A percentile compares a stretch with the other conserved stretches of the same genome.
phyloP scores from a whole-genome alignment of 176 grass and related monocot species.

The Eleusine indica region DNA sequence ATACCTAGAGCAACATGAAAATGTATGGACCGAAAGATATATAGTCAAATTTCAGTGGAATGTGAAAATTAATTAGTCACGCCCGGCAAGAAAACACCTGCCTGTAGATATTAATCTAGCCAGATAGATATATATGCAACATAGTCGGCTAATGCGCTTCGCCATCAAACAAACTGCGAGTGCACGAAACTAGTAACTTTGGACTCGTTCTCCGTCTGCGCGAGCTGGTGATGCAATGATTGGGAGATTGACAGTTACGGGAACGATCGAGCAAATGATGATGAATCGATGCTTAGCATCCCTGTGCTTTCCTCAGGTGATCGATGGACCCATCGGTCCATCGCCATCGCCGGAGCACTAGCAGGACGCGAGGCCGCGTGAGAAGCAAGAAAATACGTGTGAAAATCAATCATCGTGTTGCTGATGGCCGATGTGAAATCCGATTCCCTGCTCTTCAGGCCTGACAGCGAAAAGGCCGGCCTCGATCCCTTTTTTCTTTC shows the following conservation, averaged over 20 bases:
- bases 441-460: not conserved
- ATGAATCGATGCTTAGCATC: not conserved
- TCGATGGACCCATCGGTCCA: not conserved
- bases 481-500: not conserved
- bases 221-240: not conserved
- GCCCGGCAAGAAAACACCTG: not conserved
- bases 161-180: constrained; percentile 11
- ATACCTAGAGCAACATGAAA: too few species aligned
- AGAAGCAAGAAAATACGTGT: constrained; percentile 16
- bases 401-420: not conserved
- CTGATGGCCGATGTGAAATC: not conserved
- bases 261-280: not conserved
- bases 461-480: not conserved
- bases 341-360: constrained; percentile 14
- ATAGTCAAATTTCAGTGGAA: too few species aligned
- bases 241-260: constrained; percentile 2
- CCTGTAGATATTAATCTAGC: not conserved
- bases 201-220: constrained; percentile 1
- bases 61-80: too few species aligned
- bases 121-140: not conserved
- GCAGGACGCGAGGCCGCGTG: not conserved
- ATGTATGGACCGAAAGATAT: too few species aligned
- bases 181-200: constrained; percentile 15
- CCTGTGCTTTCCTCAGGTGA: constrained; percentile 32
- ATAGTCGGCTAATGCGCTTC: constrained; percentile 50